Base-by-base conservation (phyloP, 352 stramenopile species). In the Pythium aphanidermatum region DNA sequence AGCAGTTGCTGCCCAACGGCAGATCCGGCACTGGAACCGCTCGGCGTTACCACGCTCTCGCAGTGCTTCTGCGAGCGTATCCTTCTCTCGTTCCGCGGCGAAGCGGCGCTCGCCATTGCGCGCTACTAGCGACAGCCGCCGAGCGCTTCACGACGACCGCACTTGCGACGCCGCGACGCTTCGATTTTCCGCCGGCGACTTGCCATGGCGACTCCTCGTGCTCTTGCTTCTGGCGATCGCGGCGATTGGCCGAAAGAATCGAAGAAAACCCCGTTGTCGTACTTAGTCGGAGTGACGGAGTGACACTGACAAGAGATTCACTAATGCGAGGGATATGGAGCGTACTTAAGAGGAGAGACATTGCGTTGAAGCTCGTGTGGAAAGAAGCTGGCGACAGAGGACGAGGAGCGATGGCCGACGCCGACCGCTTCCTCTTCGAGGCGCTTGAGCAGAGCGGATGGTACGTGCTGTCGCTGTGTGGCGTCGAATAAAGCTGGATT, bases 361-460 rank as follows among this genome's bases (percentile, higher is more conserved):
- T 3, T 25, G 16, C 36, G 46, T 57, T 49, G 31, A 44, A 56
- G 48, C 36, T 48, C 25, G 30, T 5, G 29, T 13, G 19, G 23
- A 40, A 12, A 50, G 40, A 4, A 16, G 12, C 2, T 12, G 12
- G n/a, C 21, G n/a, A 16, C 5, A 27, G 13, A 26, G 5, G 23
- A 51, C 2, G 9, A 23, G 5, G 19, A 56, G 14, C 5, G n/a
- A 60, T 58, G 47, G 56, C 56, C 4, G 56, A 65, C 21, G 38
- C 56, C 13, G 56, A 65, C 25, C 56, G 56, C 38, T 65, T 65
- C 30, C 35, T 65, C 25, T 35, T 51, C 20, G 38, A 53, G 12
- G 46, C 56, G 29, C 49, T 65, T 10, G 45, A 37, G 32, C 44
- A 65, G 40, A 60, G 38, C 23, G 37, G 37, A 32, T 65, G 56